Conservation (phyloP, 192 early-diverging fungal species). For the Dissophora globulifera region DNA sequence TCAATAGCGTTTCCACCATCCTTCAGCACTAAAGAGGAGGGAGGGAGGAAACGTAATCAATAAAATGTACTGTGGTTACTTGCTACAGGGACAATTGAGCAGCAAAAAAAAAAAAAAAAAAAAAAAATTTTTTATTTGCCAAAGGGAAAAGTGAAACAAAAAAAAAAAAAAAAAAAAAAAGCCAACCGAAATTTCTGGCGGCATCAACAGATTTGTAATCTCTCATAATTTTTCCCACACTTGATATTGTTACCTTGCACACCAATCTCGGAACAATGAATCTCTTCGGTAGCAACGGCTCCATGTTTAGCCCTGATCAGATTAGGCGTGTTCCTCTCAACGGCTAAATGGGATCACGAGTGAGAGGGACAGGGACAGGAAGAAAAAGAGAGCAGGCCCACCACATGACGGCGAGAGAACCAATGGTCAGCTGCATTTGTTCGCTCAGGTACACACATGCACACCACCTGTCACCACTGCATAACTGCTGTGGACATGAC, state of each 20-base stretch:
- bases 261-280: conserved; percentile 75
- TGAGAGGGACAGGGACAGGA: too few relatives aligned
- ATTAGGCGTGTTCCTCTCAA: conserved; percentile 34
- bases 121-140: too few relatives aligned
- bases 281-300: conserved; percentile 76
- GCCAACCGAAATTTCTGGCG: too few relatives aligned
- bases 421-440: conserved; percentile 1
- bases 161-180: too few relatives aligned
- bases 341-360: conserved; percentile 3
- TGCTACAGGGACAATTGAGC: too few relatives aligned
- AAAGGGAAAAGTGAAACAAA: too few relatives aligned
- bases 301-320: conserved; percentile 63
- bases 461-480: not conserved
- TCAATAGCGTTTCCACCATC: conserved; percentile 92
- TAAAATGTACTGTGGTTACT: too few relatives aligned
- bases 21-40: conserved; percentile 65
- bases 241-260: conserved; percentile 57
- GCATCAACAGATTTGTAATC: too few relatives aligned
- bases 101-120: too few relatives aligned
- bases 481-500: not conserved
- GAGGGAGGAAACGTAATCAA: not conserved
- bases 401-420: too few relatives aligned
- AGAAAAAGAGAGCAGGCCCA: too few relatives aligned
- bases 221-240: not conserved
- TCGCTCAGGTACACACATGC: not conserved